Conservation (phyloP, 1,139 yeast genomes). For the Trichomonascaceae sp. region DNA sequence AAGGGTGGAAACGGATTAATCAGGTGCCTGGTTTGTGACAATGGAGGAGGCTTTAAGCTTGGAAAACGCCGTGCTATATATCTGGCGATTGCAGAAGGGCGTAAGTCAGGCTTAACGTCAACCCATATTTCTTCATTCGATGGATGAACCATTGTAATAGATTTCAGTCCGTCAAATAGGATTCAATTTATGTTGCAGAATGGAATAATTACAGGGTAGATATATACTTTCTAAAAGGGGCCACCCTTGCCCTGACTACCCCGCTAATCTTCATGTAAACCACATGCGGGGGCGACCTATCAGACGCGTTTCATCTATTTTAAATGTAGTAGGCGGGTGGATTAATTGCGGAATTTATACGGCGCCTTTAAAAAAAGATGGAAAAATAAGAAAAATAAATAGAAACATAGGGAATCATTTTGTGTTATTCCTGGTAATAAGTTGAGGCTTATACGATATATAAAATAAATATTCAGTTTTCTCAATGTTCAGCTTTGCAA, state of each 20-base stretch:
- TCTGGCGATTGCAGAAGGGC: conserved; percentile 25
- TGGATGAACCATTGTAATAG: neutral
- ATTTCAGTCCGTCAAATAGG: neutral
- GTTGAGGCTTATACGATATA: too few species aligned
- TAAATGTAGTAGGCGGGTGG: neutral
- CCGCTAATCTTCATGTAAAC: neutral
- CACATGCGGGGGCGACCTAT: neutral
- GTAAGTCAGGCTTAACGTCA: conserved; percentile 5
- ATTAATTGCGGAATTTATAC: neutral
- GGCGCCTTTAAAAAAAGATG: neutral
- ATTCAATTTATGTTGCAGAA: neutral
- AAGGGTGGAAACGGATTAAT: conserved; percentile 53
- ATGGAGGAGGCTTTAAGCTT: conserved; percentile 39
- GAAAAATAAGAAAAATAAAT: too few species aligned
- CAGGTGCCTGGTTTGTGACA: conserved; percentile 22
- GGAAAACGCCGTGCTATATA: conserved; percentile 41
- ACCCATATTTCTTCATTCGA: neutral
- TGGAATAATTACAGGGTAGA: neutral
- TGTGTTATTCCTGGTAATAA: too few species aligned
- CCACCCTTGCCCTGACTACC: neutral
- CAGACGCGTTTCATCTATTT: neutral
- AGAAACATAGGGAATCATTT: neutral
- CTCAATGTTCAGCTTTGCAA: neutral
- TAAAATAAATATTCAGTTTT: too few species aligned
- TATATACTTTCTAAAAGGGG: neutral